Base-by-base conservation (phyloP, 306 rosid genomes). In the Cucurbita argyrosperma region DNA sequence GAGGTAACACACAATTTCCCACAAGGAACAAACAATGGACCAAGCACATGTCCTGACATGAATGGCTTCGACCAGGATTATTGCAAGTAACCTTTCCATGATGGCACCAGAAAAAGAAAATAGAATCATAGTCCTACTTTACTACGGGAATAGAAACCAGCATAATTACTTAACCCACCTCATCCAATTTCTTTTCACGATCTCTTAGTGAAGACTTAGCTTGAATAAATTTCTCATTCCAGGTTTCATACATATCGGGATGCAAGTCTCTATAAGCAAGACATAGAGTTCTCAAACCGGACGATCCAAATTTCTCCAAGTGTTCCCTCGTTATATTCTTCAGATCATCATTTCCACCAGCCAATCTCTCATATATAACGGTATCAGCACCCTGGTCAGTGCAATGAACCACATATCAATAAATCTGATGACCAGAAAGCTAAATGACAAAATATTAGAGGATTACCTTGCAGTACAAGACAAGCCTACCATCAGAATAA, bases 141-240 rank as follows among this genome's bases (percentile, higher is more conserved):
- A 23, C 39, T 9, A 51, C 40, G 10, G 16, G 47, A 16, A 50
- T 26, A 70, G 46, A 70, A 50, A 46, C 18, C 47, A 70, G 11
- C 59, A 70, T 8, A 51, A 15, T 70, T 70, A 59, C 68, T 69
- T 61, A 79, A 76, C 43, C 75, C 82, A 91, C 98, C 98, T 90
- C 97, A 19, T 94, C 97, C 85, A 90, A 85, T 84, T 94, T 94
- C 90, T 88, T 90, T 81, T 94, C 98, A 74, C 98, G 98, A 68
- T 94, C 96, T 77, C 83, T 88, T 52, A 94, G 81, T 78, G 95
- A 80, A 76, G 98, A 94, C 83, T 94, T 94, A 65, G 97, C 98
- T 82, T 89, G 95, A 80, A 94, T 84, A 76, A 86, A 94, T 84
- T 87, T 89, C 83, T 90, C 98, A 69, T 94, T 94, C 97, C 98